A percentile compares a stretch with the other conserved stretches of the same genome.
These are phyloP conservation scores for Kondoa subrosea DNA, from an alignment of 768 basidiomycete species.

Conservation along the genomic window DNA sequence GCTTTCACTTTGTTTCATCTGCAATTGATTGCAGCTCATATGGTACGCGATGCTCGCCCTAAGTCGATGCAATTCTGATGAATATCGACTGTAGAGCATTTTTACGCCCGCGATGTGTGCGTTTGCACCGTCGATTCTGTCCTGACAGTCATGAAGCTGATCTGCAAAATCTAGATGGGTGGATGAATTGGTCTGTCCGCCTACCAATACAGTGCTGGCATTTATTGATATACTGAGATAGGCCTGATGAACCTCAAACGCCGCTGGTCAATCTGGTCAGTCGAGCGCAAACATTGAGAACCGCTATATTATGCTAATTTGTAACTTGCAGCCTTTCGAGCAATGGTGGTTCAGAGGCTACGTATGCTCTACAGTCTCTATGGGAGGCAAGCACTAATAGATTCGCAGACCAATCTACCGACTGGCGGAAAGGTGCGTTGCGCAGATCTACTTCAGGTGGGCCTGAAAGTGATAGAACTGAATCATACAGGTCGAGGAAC, in stretches of 20 bases:
- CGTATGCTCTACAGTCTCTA: neutral
- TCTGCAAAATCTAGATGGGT: neutral
- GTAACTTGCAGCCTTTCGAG: neutral
- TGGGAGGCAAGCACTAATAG: no score
- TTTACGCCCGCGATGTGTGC: neutral
- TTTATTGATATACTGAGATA: neutral
- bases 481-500: neutral
- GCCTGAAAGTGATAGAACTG: neutral
- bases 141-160: neutral
- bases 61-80: no score
- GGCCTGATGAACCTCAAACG: neutral
- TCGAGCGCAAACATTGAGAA: neutral
- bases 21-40: neutral
- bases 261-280: neutral
- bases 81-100: neutral
- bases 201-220: neutral
- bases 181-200: neutral
- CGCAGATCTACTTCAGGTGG: neutral
- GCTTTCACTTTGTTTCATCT: no score
- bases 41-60: no score
- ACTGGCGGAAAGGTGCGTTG: neutral
- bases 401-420: neutral
- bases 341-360: neutral
- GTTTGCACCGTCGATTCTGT: neutral
- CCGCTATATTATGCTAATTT: neutral